These are phyloP conservation scores for Blastomyces gilchristii DNA, from an alignment of 2,329 filamentous ascomycete genomes.

Conservation along the genomic window DNA sequence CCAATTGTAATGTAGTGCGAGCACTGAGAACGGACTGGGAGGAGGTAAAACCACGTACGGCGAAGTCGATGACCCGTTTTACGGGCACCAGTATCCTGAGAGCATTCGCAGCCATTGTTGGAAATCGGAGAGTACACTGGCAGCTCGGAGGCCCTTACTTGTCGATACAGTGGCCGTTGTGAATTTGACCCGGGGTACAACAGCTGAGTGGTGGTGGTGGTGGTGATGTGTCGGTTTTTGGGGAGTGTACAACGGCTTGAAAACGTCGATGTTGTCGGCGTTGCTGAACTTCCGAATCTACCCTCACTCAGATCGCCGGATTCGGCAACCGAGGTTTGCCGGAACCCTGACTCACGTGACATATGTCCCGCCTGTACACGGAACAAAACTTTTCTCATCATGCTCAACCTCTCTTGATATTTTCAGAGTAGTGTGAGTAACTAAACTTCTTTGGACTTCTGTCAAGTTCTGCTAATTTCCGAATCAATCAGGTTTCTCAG, in stretches of 20 bases:
- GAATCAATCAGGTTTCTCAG: neutral
- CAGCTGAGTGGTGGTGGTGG: neutral
- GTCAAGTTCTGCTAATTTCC: too few species aligned
- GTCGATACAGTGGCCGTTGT: neutral
- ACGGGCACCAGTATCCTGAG: slow-evolving; percentile 69
- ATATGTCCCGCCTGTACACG: neutral
- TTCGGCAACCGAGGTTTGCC: slow-evolving; percentile 12
- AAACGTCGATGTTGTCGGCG: neutral
- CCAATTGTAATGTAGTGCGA: neutral
- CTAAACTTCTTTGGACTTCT: too few species aligned
- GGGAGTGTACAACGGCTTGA: neutral
- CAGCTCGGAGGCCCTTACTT: neutral
- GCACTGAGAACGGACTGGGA: neutral
- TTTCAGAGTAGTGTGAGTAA: too few species aligned
- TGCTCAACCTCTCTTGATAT: too few species aligned
- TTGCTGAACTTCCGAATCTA: slow-evolving; percentile 4
- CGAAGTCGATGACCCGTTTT: slow-evolving; percentile 81
- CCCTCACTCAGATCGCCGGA: slow-evolving; percentile 2
- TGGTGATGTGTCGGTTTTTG: neutral
- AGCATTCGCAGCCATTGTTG: slow-evolving; percentile 34
- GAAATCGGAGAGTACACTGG: neutral
- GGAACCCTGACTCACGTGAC: neutral
- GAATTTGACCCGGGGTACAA: neutral
- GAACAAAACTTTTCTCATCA: too few species aligned
- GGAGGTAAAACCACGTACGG: slow-evolving; percentile 43